phyloP scores from a whole-genome alignment of 2,329 filamentous ascomycete species.

The Colletotrichum tanaceti region DNA sequence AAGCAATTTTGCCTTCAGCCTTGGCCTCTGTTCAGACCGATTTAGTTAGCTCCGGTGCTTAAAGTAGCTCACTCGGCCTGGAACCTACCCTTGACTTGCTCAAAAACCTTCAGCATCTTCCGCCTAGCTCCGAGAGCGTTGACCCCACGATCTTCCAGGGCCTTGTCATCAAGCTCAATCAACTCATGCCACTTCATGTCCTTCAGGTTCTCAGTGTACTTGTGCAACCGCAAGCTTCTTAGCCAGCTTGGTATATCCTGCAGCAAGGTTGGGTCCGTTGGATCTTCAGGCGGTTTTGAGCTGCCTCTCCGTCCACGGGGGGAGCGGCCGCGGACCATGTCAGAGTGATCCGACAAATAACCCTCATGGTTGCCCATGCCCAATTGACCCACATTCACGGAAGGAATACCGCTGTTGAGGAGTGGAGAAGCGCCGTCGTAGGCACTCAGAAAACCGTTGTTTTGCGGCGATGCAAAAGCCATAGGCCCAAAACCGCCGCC shows the following conservation, averaged over 20 bases:
- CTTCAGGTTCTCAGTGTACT: conserved; percentile 98
- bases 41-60: background rate
- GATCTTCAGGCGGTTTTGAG: conserved; percentile 97
- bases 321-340: conserved; percentile 89
- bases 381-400: conserved; percentile 78
- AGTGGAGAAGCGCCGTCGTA: conserved; percentile 83
- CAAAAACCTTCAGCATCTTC: conserved; percentile 99
- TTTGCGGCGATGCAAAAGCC: conserved; percentile 87
- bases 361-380: conserved; percentile 79
- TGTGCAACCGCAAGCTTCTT: conserved; percentile 92
- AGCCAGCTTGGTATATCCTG: conserved; percentile 98
- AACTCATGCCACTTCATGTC: conserved; percentile 97
- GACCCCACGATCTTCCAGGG: conserved; percentile 90
- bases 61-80: background rate
- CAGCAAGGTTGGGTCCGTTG: conserved; percentile 88
- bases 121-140: conserved; percentile 93
- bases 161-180: conserved; percentile 91
- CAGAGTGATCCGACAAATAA: conserved; percentile 93
- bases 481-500: conserved; percentile 67
- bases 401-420: conserved; percentile 75
- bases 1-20: conserved; percentile 75
- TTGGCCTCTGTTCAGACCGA: conserved; percentile 46
- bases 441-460: conserved; percentile 92
- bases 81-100: conserved; percentile 83
- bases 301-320: conserved; percentile 92